Conservation (phyloP, 169 alveolate species). For the Plasmodium adleri region DNA sequence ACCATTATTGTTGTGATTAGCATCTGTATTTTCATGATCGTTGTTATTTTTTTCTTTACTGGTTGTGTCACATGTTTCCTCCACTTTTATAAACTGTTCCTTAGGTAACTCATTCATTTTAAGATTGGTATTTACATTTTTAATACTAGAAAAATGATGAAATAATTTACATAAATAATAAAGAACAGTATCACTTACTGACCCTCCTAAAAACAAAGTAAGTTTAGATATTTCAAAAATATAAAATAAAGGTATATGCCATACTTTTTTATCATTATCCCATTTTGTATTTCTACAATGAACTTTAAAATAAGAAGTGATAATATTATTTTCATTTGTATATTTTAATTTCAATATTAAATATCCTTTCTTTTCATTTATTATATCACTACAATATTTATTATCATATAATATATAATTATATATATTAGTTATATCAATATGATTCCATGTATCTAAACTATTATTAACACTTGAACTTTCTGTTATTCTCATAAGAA, state of each 20-base stretch:
- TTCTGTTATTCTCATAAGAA: constrained; percentile 13
- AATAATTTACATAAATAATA: constrained; percentile 55
- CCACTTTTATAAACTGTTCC: neutral
- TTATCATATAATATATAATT: constrained; percentile 44
- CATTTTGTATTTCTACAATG: constrained; percentile 61
- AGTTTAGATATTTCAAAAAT: constrained; percentile 49
- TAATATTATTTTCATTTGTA: constrained; percentile 61
- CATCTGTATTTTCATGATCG: neutral
- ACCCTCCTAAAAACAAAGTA: constrained; percentile 47
- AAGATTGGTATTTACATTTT: neutral
- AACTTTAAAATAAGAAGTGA: constrained; percentile 68
- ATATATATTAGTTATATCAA: constrained; percentile 41
- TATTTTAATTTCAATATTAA: constrained; percentile 52
- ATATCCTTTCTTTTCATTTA: constrained; percentile 51
- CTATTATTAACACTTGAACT: constrained; percentile 11
- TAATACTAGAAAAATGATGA: constrained; percentile 43
- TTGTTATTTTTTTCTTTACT: neutral
- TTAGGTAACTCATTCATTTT: neutral
- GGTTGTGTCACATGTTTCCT: neutral
- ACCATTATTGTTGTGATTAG: neutral
- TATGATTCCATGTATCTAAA: constrained; percentile 31
- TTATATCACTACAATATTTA: constrained; percentile 28
- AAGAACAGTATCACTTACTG: constrained; percentile 54
- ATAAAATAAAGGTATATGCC: constrained; percentile 71
- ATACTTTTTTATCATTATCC: constrained; percentile 62